Conservation (phyloP, 805 yeast species). For the Komagataella pastoris region DNA sequence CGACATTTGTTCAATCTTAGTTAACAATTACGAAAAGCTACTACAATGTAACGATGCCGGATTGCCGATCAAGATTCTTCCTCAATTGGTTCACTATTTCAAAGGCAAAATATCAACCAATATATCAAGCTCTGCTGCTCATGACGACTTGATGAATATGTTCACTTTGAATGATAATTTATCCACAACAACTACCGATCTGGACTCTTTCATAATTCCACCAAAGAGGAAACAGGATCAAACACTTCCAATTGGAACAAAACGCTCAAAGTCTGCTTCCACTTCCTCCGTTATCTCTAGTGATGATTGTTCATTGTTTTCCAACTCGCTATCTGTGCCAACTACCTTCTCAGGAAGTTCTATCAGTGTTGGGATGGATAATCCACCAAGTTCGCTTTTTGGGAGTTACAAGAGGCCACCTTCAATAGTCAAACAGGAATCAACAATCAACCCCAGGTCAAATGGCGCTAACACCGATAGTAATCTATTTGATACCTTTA, state of each 20-base stretch:
- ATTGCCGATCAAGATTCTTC: not conserved
- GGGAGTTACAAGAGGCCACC: not conserved
- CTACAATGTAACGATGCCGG: not conserved
- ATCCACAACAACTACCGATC: not conserved
- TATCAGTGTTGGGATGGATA: not conserved
- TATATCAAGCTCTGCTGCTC: not conserved
- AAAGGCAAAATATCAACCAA: not conserved
- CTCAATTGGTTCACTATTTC: not conserved
- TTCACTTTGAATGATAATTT: not conserved
- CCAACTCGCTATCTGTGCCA: not conserved
- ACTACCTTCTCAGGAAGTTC: not conserved
- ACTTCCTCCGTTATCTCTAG: not conserved
- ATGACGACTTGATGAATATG: not conserved
- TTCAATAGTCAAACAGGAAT: not conserved
- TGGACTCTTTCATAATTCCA: not conserved
- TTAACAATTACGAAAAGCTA: not conserved
- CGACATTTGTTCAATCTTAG: not conserved
- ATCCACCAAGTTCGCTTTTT: not conserved
- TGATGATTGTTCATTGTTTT: not conserved
- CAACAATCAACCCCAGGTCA: not conserved
- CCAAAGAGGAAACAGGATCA: not conserved
- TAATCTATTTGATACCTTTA: constrained; percentile 13
- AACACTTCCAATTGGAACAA: not conserved
- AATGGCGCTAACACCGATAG: constrained; percentile 1
- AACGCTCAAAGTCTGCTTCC: not conserved